phyloP scores from a whole-genome alignment of 768 basidiomycete genomes.

The Boletus rubroflammeus region DNA sequence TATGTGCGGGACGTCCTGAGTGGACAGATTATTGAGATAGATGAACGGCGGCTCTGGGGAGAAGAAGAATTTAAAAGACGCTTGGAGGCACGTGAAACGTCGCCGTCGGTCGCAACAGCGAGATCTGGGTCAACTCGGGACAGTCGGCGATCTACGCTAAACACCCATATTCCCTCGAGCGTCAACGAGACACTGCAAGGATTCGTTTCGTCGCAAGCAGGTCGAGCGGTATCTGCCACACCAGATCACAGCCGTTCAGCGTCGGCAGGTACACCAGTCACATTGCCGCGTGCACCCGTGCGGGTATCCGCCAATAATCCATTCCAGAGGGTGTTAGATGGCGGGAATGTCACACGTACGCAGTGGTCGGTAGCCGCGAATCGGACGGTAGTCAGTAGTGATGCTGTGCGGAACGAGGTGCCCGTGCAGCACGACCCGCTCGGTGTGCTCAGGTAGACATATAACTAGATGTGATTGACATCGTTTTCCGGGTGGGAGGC shows the following conservation, averaged over 20 bases:
- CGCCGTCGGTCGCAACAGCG: slow-evolving; percentile 23
- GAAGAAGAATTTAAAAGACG: slow-evolving; percentile 46
- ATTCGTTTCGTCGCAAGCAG: slow-evolving; percentile 14
- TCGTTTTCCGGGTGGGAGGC: background rate
- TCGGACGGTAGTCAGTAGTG: slow-evolving; percentile 1
- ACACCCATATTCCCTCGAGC: slow-evolving; percentile 11
- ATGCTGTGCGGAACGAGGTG: slow-evolving; percentile 7
- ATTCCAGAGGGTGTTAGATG: slow-evolving; percentile 24
- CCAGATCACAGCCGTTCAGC: slow-evolving; percentile 17
- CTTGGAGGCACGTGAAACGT: slow-evolving; percentile 29
- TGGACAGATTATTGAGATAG: slow-evolving; percentile 50
- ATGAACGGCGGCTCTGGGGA: slow-evolving; percentile 63
- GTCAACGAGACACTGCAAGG: slow-evolving; percentile 24
- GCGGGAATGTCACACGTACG: background rate
- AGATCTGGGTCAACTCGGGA: slow-evolving; percentile 15
- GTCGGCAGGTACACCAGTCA: slow-evolving; percentile 8
- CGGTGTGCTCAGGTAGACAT: slow-evolving; percentile 26
- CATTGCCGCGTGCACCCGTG: slow-evolving; percentile 19
- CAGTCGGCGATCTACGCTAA: slow-evolving; percentile 13
- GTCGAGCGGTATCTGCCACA: slow-evolving; percentile 1
- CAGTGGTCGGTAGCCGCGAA: slow-evolving; percentile 1
- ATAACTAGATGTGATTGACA: background rate
- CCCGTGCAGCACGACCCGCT: slow-evolving; percentile 28
- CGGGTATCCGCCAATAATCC: slow-evolving; percentile 30
- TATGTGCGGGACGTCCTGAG: slow-evolving; percentile 75